A percentile compares a stretch with the other conserved stretches of the same genome.
Conservation (phyloP, 179 eudicot species). For the Dionaea muscipula region DNA sequence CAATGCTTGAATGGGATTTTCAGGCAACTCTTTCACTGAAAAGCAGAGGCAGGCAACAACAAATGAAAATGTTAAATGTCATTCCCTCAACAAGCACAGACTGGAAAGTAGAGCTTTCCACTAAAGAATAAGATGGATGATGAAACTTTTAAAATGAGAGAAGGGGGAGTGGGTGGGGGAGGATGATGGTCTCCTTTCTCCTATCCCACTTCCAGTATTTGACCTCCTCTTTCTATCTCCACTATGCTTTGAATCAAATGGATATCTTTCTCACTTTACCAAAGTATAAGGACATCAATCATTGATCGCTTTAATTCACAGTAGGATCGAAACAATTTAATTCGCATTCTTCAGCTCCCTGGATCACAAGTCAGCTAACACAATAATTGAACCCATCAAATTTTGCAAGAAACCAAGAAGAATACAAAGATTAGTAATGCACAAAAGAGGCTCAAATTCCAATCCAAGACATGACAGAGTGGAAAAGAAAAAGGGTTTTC, state of each 20-base stretch:
- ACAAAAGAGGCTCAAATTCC: conserved; percentile 30
- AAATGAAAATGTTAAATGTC: conserved; percentile 9
- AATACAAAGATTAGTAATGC: conserved; percentile 29
- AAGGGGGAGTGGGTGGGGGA: conserved; percentile 10
- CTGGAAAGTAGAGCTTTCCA: conserved; percentile 9
- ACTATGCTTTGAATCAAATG: conserved; percentile 13
- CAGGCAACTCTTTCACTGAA: conserved; percentile 28
- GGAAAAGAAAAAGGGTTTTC: conserved; percentile 13
- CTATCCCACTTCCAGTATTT: conserved; percentile 5
- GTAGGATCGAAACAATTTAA: background rate
- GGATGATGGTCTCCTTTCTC: conserved; percentile 35
- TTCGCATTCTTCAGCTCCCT: background rate
- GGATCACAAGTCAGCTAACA: conserved; percentile 9
- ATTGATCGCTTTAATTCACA: conserved; percentile 11
- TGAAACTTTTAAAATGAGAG: conserved; percentile 18
- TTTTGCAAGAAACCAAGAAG: conserved; percentile 10
- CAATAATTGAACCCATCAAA: background rate
- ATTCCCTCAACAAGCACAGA: conserved; percentile 12
- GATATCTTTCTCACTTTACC: conserved; percentile 16
- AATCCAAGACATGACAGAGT: conserved; percentile 18
- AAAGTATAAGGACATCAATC: conserved; percentile 14
- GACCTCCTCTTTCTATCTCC: no score
- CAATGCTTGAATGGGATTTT: conserved; percentile 24
- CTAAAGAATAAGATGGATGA: conserved; percentile 6
- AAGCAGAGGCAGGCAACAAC: conserved; percentile 1